These are phyloP conservation scores for Phlebiopsis gigantea DNA, from an alignment of 768 basidiomycete genomes.

Conservation along the genomic window DNA sequence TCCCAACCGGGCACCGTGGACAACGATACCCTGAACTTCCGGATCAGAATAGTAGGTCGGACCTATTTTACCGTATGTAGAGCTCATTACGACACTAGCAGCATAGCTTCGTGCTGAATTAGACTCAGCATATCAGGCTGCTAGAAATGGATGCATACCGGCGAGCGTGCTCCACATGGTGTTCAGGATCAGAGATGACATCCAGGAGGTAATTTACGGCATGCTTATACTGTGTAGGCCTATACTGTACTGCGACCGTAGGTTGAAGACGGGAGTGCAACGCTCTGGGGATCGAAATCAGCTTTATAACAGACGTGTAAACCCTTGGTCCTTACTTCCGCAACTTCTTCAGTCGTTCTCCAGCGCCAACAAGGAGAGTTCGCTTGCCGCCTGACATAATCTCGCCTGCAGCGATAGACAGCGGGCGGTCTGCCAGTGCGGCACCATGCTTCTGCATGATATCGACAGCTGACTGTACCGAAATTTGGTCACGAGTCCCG, in stretches of 20 bases:
- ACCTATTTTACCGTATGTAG: constrained; percentile 36
- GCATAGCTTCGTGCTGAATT: constrained; percentile 25
- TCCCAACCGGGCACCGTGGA: constrained; percentile 29
- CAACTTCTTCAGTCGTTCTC: constrained; percentile 27
- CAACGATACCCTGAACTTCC: constrained; percentile 29
- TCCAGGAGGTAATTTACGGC: constrained; percentile 32
- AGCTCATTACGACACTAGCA: constrained; percentile 31
- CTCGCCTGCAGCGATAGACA: constrained; percentile 30
- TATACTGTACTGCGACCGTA: constrained; percentile 27
- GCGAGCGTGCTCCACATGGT: constrained; percentile 30
- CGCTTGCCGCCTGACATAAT: constrained; percentile 30
- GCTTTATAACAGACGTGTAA: neutral
- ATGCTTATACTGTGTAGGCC: constrained; percentile 27
- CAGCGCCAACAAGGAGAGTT: constrained; percentile 20
- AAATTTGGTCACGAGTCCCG: neutral
- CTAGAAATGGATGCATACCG: constrained; percentile 18
- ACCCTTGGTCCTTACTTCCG: constrained; percentile 18
- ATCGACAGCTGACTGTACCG: constrained; percentile 29
- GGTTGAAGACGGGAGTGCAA: constrained; percentile 32
- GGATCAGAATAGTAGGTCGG: constrained; percentile 33
- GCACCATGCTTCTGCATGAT: constrained; percentile 37
- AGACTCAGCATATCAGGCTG: neutral
- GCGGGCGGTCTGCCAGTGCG: constrained; percentile 30
- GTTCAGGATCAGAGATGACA: constrained; percentile 27
- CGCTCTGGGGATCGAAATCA: constrained; percentile 17